Evolutionary conservation across 805 yeast species (phyloP).

Genomic region (Candida namnaoensis): DNA sequence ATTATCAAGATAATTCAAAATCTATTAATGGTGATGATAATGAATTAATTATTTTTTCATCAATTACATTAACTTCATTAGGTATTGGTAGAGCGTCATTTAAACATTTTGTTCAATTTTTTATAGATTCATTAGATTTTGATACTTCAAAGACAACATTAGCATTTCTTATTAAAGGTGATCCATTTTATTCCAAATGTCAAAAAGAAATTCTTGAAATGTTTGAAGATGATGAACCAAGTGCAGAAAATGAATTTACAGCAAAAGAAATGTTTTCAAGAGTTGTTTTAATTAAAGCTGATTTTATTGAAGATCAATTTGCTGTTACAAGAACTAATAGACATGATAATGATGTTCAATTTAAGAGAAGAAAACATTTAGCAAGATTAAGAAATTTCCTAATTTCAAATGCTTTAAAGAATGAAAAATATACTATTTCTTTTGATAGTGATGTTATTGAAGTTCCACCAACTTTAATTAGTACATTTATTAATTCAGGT

Average conservation of each 20-base stretch:
- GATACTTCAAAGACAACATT: background rate
- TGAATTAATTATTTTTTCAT: conserved; percentile 9
- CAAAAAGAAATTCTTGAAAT: background rate
- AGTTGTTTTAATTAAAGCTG: conserved; percentile 24
- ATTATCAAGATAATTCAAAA: conserved; percentile 1
- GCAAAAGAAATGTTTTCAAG: conserved; percentile 1
- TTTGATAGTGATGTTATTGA: conserved; percentile 22
- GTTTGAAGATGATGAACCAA: background rate
- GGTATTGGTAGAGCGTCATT: background rate
- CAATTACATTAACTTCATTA: conserved; percentile 2
- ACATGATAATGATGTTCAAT: conserved; percentile 12
- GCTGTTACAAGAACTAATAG: conserved; percentile 8
- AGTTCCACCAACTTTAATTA: conserved; percentile 13
- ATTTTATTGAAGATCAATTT: conserved; percentile 22
- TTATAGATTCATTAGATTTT: background rate
- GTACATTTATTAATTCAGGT: conserved; percentile 13
- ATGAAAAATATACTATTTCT: conserved; percentile 21
- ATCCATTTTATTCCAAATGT: background rate
- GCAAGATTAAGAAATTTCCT: conserved; percentile 19
- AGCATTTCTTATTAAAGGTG: background rate
- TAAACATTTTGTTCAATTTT: background rate
- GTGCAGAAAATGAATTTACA: background rate
- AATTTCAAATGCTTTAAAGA: conserved; percentile 11
- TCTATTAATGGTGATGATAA: conserved; percentile 4
- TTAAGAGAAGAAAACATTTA: conserved; percentile 13